phyloP scores from a whole-genome alignment of 2,329 filamentous ascomycete species.

The Exserohilum rostratum region DNA sequence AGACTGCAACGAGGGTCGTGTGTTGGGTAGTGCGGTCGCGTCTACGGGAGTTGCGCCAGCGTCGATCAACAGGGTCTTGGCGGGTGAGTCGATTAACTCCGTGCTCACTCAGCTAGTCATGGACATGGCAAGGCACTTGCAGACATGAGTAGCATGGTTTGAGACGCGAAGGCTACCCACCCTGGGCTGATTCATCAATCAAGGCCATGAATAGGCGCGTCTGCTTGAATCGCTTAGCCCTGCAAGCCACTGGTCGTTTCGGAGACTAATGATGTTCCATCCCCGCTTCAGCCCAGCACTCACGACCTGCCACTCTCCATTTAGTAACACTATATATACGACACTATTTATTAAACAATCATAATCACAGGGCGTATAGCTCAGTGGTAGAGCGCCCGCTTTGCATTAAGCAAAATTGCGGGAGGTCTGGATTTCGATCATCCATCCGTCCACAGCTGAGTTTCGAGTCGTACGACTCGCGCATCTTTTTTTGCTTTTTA shows the following conservation, averaged over 20 bases:
- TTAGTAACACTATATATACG: not conserved
- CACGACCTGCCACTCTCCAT: no score
- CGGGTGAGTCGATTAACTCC: not conserved
- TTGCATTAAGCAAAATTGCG: constrained; percentile 34
- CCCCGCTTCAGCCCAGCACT: no score
- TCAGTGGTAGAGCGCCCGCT: constrained; percentile 48
- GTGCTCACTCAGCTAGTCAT: not conserved
- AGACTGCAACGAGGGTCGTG: not conserved
- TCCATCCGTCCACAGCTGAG: constrained; percentile 2
- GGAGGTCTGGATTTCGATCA: constrained; percentile 44
- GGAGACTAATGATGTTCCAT: no score
- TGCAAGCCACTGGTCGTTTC: no score
- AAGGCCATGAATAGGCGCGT: no score
- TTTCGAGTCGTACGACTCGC: not conserved
- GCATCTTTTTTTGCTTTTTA: not conserved
- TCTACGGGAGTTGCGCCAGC: not conserved
- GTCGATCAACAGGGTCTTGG: constrained; percentile 14
- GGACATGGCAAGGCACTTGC: no score
- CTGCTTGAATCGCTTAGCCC: no score
- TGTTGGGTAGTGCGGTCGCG: not conserved
- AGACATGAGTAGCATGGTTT: no score
- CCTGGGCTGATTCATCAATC: no score
- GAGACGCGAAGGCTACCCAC: no score
- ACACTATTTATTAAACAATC: no score
- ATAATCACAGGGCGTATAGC: constrained; percentile 33